Evolutionary conservation across 768 basidiomycete species (phyloP).

Genomic region (Panus rudis): DNA sequence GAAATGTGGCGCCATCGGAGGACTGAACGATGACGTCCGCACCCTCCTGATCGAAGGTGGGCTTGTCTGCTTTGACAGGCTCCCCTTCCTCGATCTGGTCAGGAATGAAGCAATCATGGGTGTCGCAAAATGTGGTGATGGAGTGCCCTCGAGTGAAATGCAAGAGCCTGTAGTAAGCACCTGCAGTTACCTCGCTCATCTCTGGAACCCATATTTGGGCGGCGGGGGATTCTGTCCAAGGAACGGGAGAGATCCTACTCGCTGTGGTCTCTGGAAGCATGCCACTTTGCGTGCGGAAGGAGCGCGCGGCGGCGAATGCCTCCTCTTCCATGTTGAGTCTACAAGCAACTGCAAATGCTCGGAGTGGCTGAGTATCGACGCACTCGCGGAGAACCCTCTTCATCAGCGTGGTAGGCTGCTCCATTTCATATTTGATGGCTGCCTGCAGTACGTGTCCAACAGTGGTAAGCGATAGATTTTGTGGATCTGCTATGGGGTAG

Average conservation of each 20-base stretch:
- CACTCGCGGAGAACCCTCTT: slow-evolving; percentile 3
- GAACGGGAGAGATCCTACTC: not conserved
- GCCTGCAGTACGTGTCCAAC: slow-evolving; percentile 15
- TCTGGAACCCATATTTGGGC: slow-evolving; percentile 8
- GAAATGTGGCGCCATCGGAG: slow-evolving; percentile 9
- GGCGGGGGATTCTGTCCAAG: not conserved
- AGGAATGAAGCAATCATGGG: not conserved
- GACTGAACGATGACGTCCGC: slow-evolving; percentile 12
- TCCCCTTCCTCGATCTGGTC: not conserved
- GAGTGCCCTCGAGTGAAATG: slow-evolving; percentile 2
- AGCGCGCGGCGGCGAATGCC: slow-evolving; percentile 10
- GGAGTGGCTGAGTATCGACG: slow-evolving; percentile 6
- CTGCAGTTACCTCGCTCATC: slow-evolving; percentile 11
- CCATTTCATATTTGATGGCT: slow-evolving; percentile 18
- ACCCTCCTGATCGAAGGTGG: not conserved
- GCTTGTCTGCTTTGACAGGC: not conserved
- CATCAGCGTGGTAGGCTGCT: slow-evolving; percentile 5
- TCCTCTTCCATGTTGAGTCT: slow-evolving; percentile 11
- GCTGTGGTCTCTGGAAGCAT: not conserved
- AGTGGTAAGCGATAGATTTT: slow-evolving; percentile 1
- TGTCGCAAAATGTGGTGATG: not conserved
- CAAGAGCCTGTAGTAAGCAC: slow-evolving; percentile 13
- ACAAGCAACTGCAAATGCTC: slow-evolving; percentile 13
- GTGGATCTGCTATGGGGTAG: slow-evolving; percentile 11
- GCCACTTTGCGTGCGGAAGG: not conserved